Percentiles rank a stretch among this genome's conserved stretches.
phyloP scores from a whole-genome alignment of 1,139 yeast species.

The Blastobotrys petasosporus region DNA sequence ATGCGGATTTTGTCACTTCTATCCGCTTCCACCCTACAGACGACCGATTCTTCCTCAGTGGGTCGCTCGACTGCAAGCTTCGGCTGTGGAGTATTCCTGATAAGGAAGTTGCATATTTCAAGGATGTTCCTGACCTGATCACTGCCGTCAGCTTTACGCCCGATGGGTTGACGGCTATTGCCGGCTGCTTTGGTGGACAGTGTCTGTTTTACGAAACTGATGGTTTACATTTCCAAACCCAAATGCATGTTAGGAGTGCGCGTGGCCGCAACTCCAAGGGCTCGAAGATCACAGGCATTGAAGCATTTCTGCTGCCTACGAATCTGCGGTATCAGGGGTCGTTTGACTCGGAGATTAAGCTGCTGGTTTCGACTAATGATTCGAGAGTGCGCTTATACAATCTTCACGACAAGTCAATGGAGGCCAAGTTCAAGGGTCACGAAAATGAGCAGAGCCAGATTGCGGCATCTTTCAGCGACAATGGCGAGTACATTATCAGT shows the following conservation, averaged over 20 bases:
- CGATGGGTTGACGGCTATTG: conserved; percentile 57
- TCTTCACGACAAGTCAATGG: conserved; percentile 49
- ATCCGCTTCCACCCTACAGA: conserved; percentile 81
- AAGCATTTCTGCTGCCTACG: conserved; percentile 23
- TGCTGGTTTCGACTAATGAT: conserved; percentile 60
- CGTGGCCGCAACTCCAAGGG: conserved; percentile 32
- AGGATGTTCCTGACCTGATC: conserved; percentile 43
- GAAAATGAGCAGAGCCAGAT: conserved; percentile 67
- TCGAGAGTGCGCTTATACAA: conserved; percentile 67
- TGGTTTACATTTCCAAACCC: conserved; percentile 50
- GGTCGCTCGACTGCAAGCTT: conserved; percentile 73
- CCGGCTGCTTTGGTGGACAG: conserved; percentile 80
- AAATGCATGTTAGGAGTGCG: conserved; percentile 49
- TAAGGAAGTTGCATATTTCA: conserved; percentile 46
- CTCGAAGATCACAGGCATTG: conserved; percentile 34
- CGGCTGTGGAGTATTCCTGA: conserved; percentile 84
- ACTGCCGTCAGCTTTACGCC: conserved; percentile 71
- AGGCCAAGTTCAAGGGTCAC: conserved; percentile 68
- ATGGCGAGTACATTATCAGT: conserved; percentile 38
- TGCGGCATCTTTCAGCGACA: conserved; percentile 58
- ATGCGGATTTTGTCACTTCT: conserved; percentile 77
- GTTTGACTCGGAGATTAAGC: conserved; percentile 23
- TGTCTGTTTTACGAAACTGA: conserved; percentile 58
- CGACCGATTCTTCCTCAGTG: conserved; percentile 80
- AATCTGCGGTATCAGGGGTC: conserved; percentile 15